phyloP scores from a whole-genome alignment of 306 rosid genomes.

The Prunus kanzakura region DNA sequence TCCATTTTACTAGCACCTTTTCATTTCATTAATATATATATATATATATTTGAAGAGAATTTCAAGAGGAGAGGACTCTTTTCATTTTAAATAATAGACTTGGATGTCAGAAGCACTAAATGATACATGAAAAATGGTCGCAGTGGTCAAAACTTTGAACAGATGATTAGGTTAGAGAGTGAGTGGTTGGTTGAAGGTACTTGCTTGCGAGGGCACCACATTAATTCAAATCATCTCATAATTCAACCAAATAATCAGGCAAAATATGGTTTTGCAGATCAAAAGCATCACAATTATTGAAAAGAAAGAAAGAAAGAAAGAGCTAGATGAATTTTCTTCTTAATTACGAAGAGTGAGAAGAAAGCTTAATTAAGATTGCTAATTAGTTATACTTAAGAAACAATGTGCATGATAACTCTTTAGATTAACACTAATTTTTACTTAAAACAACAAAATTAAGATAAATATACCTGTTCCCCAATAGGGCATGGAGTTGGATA shows the following conservation, averaged over 20 bases:
- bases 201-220: neutral
- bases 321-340: no score
- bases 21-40: no score
- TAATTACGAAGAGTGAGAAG: neutral
- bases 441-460: neutral
- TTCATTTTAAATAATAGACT: conserved; percentile 32
- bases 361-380: neutral
- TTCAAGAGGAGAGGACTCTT: conserved; percentile 20
- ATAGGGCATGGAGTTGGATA: conserved; percentile 97
- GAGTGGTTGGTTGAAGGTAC: conserved; percentile 29
- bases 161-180: neutral
- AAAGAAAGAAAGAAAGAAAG: no score
- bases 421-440: no score
- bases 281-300: no score
- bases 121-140: conserved; percentile 23
- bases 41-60: neutral
- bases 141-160: conserved; percentile 22
- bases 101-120: conserved; percentile 34
- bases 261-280: neutral
- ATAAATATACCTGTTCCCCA: conserved; percentile 81
- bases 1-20: neutral
- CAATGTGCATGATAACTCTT: neutral
- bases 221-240: conserved; percentile 41
- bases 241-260: neutral
- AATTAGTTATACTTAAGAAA: no score